A percentile compares a stretch with the other conserved stretches of the same genome.
Conservation (phyloP, 257 asterid species). For the Verbascum thapsus region DNA sequence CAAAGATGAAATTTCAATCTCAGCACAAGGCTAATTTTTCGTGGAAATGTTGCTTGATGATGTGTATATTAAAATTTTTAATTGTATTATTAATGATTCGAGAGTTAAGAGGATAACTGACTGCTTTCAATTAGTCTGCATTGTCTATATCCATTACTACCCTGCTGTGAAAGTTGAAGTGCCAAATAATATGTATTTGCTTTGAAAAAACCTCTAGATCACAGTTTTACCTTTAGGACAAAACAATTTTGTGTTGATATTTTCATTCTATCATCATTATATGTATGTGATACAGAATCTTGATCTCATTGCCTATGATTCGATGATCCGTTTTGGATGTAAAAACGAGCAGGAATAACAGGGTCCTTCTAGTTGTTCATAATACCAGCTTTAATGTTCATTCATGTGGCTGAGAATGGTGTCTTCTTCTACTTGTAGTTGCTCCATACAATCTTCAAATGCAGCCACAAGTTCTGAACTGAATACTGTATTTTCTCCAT, state of each 20-base stretch:
- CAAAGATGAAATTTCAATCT: neutral
- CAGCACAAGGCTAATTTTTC: conserved; percentile 10
- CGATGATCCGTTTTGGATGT: too few species aligned
- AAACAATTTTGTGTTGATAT: too few species aligned
- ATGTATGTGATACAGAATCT: too few species aligned
- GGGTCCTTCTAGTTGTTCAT: too few species aligned
- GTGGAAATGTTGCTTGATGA: conserved; percentile 5
- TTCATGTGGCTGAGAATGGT: conserved; percentile 40
- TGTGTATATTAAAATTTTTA: conserved; percentile 28
- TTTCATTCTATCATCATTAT: too few species aligned
- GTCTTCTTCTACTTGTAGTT: conserved; percentile 48
- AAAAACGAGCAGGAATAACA: neutral
- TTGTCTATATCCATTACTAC: neutral
- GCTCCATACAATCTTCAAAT: conserved; percentile 52
- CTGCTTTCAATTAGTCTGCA: conserved; percentile 1
- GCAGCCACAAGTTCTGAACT: conserved; percentile 50
- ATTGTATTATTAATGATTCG: neutral
- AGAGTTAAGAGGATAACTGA: conserved; percentile 11
- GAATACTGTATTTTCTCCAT: conserved; percentile 22
- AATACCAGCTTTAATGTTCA: neutral
- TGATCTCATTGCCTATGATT: too few species aligned
- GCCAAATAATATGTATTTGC: conserved; percentile 15
- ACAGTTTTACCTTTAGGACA: neutral
- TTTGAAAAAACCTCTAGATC: neutral
- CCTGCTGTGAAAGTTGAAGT: conserved; percentile 19